Evolutionary conservation across 1,139 yeast genomes (phyloP), one percentile per base, ranked within the genome.

Genomic region (Barnettozyma hawaiiensis): DNA sequence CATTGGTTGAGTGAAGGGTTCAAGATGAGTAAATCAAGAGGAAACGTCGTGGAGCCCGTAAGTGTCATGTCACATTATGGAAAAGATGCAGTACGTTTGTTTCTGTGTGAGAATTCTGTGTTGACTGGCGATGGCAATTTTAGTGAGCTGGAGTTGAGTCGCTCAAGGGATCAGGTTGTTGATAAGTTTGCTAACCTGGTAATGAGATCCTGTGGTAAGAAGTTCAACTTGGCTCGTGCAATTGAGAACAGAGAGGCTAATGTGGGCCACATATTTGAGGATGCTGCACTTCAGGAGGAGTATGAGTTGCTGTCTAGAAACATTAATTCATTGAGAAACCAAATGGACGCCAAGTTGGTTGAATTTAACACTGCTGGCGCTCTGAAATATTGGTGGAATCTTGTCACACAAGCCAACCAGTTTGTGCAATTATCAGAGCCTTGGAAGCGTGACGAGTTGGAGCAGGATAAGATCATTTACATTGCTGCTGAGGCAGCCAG

Each of bases 1-100:
- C 98, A 92, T 61, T 92, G 98, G 98, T 70, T 90, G 15, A 75
- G 85, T 63, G 84, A 81, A 36, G 97, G 97, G 0, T 69, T 78
- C 42, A 92, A 92, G 59, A 92, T 92, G 98, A 85, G 96, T 46
- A 92, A 92, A 57, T 83, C 95, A 45, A 65, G 82, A 45, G 97
- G 97, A 0, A 92, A 92, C 60, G 97, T 92, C n/a, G 95, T 92
- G 9, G 97, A 94, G 57, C 98, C 99, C 0, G 59, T 83, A 19
- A 74, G 68, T 15, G 71, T 83, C 21, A 67, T 77, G 18, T 69
- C 75, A 1, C 61, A 69, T 43, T 83, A 83, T 54, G 96, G 90
- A 0, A 65, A 74, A 16, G 97, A 90, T 61, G 67, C 87, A 0
- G 67, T 87, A 35, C 69, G 96, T 48, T 81, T 85, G 63, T 89